A percentile compares a stretch with the other conserved stretches of the same genome.
Evolutionary conservation across 2,329 filamentous ascomycete species (phyloP).

Genomic region (Camptophora hylomeconis): DNA sequence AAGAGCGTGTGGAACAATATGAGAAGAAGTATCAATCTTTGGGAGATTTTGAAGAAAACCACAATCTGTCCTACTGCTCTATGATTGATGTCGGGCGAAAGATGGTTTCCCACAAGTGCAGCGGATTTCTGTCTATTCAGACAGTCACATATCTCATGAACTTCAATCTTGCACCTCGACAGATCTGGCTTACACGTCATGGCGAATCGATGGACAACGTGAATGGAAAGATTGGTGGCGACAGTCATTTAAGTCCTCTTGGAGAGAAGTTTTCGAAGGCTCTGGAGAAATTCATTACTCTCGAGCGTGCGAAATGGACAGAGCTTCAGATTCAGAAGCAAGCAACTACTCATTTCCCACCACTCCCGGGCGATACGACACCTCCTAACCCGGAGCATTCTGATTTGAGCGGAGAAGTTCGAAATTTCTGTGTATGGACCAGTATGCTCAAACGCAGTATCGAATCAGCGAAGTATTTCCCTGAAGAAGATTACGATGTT

Average conservation of each 20-base stretch:
- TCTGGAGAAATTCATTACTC: conserved; percentile 70
- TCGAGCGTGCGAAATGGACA: conserved; percentile 71
- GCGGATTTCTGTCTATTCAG: conserved; percentile 81
- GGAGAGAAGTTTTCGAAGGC: conserved; percentile 68
- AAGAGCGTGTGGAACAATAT: conserved; percentile 79
- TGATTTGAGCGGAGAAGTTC: conserved; percentile 41
- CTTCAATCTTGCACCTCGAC: conserved; percentile 87
- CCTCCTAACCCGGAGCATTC: conserved; percentile 79
- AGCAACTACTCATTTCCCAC: conserved; percentile 70
- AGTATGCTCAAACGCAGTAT: conserved; percentile 88
- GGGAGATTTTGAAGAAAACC: conserved; percentile 77
- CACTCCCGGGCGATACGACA: conserved; percentile 77
- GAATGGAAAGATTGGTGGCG: conserved; percentile 76
- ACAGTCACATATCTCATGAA: conserved; percentile 92
- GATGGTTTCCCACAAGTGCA: conserved; percentile 76
- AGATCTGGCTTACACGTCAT: conserved; percentile 97
- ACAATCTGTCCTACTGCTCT: conserved; percentile 88
- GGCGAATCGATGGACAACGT: conserved; percentile 84
- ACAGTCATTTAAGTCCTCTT: conserved; percentile 70
- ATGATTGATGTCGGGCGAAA: conserved; percentile 98
- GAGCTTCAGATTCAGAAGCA: conserved; percentile 67
- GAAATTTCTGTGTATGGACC: conserved; percentile 97
- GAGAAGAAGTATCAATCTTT: conserved; percentile 88
- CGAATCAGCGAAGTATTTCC: conserved; percentile 78
- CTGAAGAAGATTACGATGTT: conserved; percentile 89